A percentile compares a stretch with the other conserved stretches of the same genome.
Evolutionary conservation across 2,329 filamentous ascomycete genomes (phyloP).

Genomic region (Hymenoscyphus linearis): DNA sequence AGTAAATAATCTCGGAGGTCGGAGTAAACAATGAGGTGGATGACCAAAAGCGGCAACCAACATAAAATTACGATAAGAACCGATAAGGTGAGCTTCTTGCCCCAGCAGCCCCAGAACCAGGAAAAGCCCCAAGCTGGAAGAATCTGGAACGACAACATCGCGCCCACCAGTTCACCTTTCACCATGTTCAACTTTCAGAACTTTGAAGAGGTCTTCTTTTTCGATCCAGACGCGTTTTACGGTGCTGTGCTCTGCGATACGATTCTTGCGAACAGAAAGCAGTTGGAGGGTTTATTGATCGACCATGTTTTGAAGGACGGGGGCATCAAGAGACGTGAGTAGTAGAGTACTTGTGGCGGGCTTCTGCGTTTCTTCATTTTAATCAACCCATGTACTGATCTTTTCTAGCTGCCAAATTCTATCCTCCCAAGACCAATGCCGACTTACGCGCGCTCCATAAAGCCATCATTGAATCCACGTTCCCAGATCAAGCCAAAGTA

Average conservation of each 20-base stretch:
- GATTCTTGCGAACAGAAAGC: slow-evolving; percentile 62
- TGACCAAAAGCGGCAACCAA: slow-evolving; percentile 10
- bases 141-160: too few relatives aligned
- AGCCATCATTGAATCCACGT: slow-evolving; percentile 59
- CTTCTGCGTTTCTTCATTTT: not conserved
- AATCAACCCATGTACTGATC: not conserved
- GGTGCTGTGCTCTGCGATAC: slow-evolving; percentile 54
- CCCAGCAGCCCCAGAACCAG: too few relatives aligned
- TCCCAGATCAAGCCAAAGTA: slow-evolving; percentile 71
- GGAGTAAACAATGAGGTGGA: not conserved
- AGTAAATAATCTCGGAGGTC: not conserved
- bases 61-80: slow-evolving; percentile 23
- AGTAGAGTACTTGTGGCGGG: not conserved
- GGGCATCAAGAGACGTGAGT: slow-evolving; percentile 62
- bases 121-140: too few relatives aligned
- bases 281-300: slow-evolving; percentile 70
- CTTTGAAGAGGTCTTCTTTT: slow-evolving; percentile 63
- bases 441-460: slow-evolving; percentile 65
- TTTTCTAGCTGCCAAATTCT: slow-evolving; percentile 51
- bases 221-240: slow-evolving; percentile 56
- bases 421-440: slow-evolving; percentile 67
- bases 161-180: not conserved
- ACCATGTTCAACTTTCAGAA: slow-evolving; percentile 59
- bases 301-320: slow-evolving; percentile 69
- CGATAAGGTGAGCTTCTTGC: too few relatives aligned